Conservation (phyloP, 1,284 basidiomycete genomes). For the Mycosarcoma maydis region DNA sequence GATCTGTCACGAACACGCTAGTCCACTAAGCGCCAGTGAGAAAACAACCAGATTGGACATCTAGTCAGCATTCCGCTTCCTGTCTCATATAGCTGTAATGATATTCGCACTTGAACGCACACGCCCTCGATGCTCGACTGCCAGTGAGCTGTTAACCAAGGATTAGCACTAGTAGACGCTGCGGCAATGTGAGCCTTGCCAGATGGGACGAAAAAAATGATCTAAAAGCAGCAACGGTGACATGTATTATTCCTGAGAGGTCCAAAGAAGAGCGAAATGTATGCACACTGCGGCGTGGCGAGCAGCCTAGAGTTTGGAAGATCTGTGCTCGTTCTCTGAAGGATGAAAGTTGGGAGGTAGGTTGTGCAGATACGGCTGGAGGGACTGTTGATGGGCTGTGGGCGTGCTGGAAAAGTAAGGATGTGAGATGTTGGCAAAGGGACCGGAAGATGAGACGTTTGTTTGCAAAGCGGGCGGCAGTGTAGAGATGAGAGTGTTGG, state of each 20-base stretch:
- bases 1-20: constrained; percentile 51
- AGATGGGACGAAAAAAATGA: no score
- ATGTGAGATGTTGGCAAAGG: constrained; percentile 10
- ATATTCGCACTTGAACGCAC: no score
- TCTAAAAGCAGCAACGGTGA: no score
- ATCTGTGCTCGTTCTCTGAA: constrained; percentile 8
- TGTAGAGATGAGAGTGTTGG: neutral
- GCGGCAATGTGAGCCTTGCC: no score
- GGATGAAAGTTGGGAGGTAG: constrained; percentile 8
- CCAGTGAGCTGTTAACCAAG: neutral
- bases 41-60: no score
- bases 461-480: neutral
- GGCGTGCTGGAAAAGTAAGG: constrained; percentile 23
- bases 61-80: no score
- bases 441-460: neutral
- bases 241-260: neutral
- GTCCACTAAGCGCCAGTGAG: neutral
- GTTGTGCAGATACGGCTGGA: constrained; percentile 12
- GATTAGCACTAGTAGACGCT: no score
- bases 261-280: no score
- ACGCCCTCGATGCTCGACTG: neutral
- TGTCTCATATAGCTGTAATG: constrained; percentile 8
- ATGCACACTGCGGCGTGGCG: no score
- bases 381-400: constrained; percentile 11
- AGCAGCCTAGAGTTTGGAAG: constrained; percentile 14